A percentile compares a stretch with the other conserved stretches of the same genome.
These are phyloP conservation scores for Silene coronaria DNA, from an alignment of 179 eudicot genomes.

Conservation along the genomic window DNA sequence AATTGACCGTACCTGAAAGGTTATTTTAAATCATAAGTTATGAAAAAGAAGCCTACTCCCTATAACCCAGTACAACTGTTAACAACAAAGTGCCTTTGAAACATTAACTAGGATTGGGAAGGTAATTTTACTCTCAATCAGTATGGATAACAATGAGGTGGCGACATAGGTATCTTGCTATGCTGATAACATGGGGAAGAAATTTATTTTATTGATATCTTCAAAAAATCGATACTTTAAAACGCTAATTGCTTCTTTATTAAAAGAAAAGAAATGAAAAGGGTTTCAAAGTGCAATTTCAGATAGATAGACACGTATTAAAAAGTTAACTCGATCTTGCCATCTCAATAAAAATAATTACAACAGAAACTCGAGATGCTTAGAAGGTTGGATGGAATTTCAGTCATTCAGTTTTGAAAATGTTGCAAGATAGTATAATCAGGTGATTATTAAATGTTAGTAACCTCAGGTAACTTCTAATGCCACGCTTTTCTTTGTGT, in stretches of 20 bases:
- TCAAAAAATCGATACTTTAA: not conserved
- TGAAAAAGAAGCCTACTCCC: not conserved
- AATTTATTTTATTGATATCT: not conserved
- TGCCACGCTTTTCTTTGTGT: not conserved
- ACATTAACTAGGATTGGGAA: not conserved
- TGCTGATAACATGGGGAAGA: not conserved
- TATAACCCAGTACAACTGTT: not conserved
- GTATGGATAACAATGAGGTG: not conserved
- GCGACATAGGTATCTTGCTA: not conserved
- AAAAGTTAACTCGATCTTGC: not conserved
- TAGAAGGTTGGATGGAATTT: not conserved
- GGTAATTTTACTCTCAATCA: not conserved
- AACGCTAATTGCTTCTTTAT: not conserved
- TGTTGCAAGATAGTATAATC: no score
- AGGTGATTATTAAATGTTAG: no score
- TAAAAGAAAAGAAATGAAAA: not conserved
- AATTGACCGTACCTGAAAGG: conserved; percentile 89
- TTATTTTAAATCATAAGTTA: not conserved
- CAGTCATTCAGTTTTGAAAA: not conserved
- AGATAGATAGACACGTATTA: not conserved
- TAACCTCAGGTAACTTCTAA: not conserved
- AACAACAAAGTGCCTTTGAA: not conserved
- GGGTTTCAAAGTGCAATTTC: not conserved
- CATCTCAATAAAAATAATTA: not conserved
- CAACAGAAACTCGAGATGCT: not conserved